Conservation (phyloP, 1,139 yeast genomes). For the Hansenula sp. region DNA sequence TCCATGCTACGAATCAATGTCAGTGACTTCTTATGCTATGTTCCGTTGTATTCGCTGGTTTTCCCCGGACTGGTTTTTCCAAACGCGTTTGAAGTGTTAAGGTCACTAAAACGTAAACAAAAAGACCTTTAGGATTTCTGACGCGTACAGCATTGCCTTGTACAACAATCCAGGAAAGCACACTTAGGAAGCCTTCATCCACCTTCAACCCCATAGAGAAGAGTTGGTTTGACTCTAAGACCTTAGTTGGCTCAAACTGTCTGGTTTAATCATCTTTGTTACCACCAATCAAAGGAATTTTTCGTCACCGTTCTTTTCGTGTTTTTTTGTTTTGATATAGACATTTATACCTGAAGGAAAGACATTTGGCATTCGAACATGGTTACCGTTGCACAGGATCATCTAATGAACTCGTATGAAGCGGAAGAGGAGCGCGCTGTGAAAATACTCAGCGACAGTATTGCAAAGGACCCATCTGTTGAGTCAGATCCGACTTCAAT, state of each 20-base stretch:
- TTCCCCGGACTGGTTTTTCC: not conserved
- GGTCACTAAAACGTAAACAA: not conserved
- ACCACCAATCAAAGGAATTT: not conserved
- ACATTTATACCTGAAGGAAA: no score
- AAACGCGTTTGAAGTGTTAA: not conserved
- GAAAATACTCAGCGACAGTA: not conserved
- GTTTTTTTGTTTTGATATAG: not conserved
- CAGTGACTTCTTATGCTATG: no score
- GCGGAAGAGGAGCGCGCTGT: not conserved
- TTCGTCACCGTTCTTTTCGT: not conserved
- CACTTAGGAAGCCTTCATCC: not conserved
- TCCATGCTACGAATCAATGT: no score
- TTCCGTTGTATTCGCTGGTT: no score
- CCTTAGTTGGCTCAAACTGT: no score
- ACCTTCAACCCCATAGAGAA: not conserved
- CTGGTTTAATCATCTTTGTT: no score
- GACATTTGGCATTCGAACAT: not conserved
- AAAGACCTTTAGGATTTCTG: not conserved
- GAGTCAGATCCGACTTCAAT: not conserved
- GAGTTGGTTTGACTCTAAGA: no score
- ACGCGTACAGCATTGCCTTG: constrained; percentile 1
- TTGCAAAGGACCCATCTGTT: not conserved
- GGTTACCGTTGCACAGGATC: not conserved
- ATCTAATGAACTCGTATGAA: not conserved
- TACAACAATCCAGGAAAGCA: no score